Percentiles rank a stretch among this genome's conserved stretches.
phyloP scores from a whole-genome alignment of 305 asterid genomes.

The Fraxinus xanthoxyloides region DNA sequence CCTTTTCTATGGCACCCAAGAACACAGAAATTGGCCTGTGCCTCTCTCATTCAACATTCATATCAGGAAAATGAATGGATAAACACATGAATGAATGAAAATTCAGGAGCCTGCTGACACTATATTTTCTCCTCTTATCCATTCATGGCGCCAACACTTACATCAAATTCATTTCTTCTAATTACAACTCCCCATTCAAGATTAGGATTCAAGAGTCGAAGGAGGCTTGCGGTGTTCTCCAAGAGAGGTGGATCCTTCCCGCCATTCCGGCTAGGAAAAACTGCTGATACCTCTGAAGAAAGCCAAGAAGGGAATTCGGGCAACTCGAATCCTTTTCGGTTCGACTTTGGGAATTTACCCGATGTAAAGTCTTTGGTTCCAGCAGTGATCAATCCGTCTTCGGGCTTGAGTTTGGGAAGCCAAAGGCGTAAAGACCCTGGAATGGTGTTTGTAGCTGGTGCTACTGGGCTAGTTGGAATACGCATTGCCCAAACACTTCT shows the following conservation, averaged over 20 bases:
- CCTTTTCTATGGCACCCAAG: slow-evolving; percentile 17
- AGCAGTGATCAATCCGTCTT: slow-evolving; percentile 35
- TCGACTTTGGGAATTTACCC: slow-evolving; percentile 59
- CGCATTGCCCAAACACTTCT: slow-evolving; percentile 82
- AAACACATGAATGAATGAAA: slow-evolving; percentile 22
- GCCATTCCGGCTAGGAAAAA: slow-evolving; percentile 29
- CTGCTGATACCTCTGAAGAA: slow-evolving; percentile 22
- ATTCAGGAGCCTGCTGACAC: slow-evolving; percentile 7
- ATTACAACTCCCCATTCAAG: slow-evolving; percentile 51
- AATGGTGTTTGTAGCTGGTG: slow-evolving; percentile 91
- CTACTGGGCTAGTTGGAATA: slow-evolving; percentile 78
- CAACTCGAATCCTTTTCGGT: slow-evolving; percentile 56
- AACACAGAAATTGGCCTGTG: slow-evolving; percentile 21
- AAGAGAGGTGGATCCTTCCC: slow-evolving; percentile 40
- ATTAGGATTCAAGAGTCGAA: slow-evolving; percentile 27
- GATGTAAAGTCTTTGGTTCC: slow-evolving; percentile 70
- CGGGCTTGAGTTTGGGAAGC: slow-evolving; percentile 53
- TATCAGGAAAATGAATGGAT: slow-evolving; percentile 19
- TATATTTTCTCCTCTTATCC: slow-evolving; percentile 6
- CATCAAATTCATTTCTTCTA: slow-evolving; percentile 70
- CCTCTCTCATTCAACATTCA: slow-evolving; percentile 26
- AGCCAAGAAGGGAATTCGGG: slow-evolving; percentile 22
- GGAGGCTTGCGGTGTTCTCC: slow-evolving; percentile 48
- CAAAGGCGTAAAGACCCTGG: slow-evolving; percentile 71
- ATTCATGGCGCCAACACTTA: slow-evolving; percentile 75